Base-by-base conservation (phyloP, 2,329 filamentous ascomycete species). In the Laburnicola sp. region DNA sequence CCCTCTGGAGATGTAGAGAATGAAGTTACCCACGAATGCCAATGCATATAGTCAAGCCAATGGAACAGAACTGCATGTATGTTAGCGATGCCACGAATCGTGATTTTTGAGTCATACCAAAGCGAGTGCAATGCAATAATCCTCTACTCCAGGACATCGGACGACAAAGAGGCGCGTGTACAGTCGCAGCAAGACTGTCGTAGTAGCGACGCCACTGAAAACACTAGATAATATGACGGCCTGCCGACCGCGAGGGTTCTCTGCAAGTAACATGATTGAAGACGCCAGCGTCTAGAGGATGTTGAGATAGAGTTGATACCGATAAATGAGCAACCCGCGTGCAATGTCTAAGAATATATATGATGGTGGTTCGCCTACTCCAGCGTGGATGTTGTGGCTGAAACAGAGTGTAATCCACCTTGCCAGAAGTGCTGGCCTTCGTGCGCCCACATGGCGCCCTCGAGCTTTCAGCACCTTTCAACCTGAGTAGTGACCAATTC, bases 21-120 rank as follows among this genome's bases (percentile, higher is more conserved):
- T 8, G 11, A 4, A 9, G n/a, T 16, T 27, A 61, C 66, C 22
- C 52, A 70, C 67, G 66, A 31, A 63, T 59, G 8, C 51, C 65
- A 31, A 71, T 68, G 51, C 53, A 58, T 9, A 65, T 56, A 4
- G 62, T 68, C 27, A 70, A 41, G 3, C 65, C 62, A 35, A 68
- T 62, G 0, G 65, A 68, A 37, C 58, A 67, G 2, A 65, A 7
- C 65, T 68, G n/a, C 4, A 3, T 16, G 2, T 6, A 26, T 10
- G 16, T 45, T 45, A 45, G 25, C 11, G 2, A 22, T 28, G 34
- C 16, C 6, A 16, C 16, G 16, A 16, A 16, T 23, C 16, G 11
- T 23, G 4, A 22, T 22, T 11, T 8, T 16, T 2, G 2, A n/a
- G 11, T 8, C 34, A 30, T 50, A 50, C 48, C 48, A 50, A 11